These are phyloP conservation scores for Boletus rubescentipes DNA, from an alignment of 768 basidiomycete genomes.

Conservation along the genomic window DNA sequence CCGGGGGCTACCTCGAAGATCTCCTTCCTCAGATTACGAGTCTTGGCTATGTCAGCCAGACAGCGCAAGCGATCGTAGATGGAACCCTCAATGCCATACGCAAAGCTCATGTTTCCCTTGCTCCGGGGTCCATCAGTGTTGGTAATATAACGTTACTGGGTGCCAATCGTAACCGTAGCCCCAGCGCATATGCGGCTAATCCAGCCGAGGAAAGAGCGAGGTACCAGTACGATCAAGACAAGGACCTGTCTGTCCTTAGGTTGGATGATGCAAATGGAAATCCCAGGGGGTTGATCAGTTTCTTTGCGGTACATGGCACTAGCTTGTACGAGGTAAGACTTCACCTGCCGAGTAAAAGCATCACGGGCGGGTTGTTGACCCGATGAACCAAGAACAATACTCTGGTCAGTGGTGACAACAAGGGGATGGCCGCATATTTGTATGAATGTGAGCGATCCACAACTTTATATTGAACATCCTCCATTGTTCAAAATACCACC, in stretches of 20 bases:
- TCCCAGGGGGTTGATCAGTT: constrained; percentile 66
- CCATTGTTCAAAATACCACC: background rate
- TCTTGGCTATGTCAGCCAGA: constrained; percentile 69
- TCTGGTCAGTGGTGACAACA: constrained; percentile 78
- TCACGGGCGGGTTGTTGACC: background rate
- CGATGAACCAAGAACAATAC: constrained; percentile 63
- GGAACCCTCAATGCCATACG: constrained; percentile 70
- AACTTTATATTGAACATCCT: background rate
- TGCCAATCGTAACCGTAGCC: constrained; percentile 74
- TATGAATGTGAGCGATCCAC: constrained; percentile 57
- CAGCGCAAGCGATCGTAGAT: constrained; percentile 68
- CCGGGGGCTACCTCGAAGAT: constrained; percentile 77
- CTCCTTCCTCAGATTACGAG: constrained; percentile 75
- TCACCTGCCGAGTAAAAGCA: background rate
- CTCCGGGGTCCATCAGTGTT: constrained; percentile 55
- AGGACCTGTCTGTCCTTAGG: constrained; percentile 64
- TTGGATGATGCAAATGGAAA: constrained; percentile 60
- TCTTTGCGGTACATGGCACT: constrained; percentile 79
- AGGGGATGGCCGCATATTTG: constrained; percentile 81
- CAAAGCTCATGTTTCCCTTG: constrained; percentile 62
- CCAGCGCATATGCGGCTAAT: constrained; percentile 75
- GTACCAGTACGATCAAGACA: constrained; percentile 74
- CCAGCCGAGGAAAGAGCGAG: constrained; percentile 64
- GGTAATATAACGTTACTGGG: constrained; percentile 70
- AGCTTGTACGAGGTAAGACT: constrained; percentile 74